Evolutionary conservation across 1,284 basidiomycete genomes (phyloP).

Genomic region (Pseudozyma flocculosa): DNA sequence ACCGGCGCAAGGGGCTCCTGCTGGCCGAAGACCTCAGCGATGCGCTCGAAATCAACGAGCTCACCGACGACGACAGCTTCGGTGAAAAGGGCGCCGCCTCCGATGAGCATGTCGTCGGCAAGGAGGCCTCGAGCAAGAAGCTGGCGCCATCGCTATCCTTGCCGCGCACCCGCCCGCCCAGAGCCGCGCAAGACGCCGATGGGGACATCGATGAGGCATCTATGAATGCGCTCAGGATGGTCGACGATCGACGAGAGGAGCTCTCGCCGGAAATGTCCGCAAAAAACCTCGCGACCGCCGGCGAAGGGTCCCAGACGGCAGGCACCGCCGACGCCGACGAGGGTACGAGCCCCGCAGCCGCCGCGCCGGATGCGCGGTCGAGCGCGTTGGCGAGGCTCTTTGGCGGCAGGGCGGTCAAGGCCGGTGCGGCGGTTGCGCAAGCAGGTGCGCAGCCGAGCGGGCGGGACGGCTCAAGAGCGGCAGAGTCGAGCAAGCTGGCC

Average conservation of each 20-base stretch:
- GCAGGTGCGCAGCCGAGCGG: background rate
- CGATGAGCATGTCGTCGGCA: no score
- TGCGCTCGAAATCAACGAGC: constrained; percentile 64
- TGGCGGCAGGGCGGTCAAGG: constrained; percentile 15
- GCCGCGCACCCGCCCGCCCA: constrained; percentile 6
- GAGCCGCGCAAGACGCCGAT: background rate
- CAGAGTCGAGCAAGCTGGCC: background rate
- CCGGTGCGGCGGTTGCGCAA: background rate
- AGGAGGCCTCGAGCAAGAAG: background rate
- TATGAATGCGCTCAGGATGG: constrained; percentile 1
- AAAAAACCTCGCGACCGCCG: no score
- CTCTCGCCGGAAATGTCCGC: background rate
- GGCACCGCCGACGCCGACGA: constrained; percentile 1
- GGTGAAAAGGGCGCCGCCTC: no score
- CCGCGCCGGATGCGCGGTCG: background rate
- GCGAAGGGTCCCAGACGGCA: no score
- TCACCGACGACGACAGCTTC: background rate
- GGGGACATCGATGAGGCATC: no score
- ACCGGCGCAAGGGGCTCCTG: constrained; percentile 82
- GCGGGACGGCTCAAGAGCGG: background rate
- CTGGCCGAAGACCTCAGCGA: constrained; percentile 92
- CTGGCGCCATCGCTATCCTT: constrained; percentile 12
- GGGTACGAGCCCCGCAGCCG: no score
- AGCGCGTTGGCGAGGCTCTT: constrained; percentile 29
- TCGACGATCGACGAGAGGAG: constrained; percentile 14